Evolutionary conservation across 495 filamentous ascomycete genomes (phyloP).

Genomic region (Halenospora varia): DNA sequence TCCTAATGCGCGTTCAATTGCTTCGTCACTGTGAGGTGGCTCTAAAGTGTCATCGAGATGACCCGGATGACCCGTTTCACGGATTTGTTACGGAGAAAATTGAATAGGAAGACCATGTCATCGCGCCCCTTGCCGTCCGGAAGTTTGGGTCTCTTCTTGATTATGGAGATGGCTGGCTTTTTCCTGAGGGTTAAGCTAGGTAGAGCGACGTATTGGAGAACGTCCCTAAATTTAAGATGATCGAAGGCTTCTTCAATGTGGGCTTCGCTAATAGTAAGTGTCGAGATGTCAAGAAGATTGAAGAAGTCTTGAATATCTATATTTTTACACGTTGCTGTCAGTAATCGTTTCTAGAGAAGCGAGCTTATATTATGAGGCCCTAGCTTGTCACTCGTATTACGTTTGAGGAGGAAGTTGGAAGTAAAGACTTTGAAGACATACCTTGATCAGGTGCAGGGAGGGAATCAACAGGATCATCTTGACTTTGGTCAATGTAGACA

Average conservation of each 20-base stretch:
- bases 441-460: too few species aligned
- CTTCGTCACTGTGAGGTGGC: conserved; percentile 31
- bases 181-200: conserved; percentile 21
- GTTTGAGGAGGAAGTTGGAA: too few species aligned
- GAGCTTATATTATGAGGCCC: too few species aligned
- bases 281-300: conserved; percentile 20
- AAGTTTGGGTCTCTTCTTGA: conserved; percentile 6
- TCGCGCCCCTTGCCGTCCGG: conserved; percentile 21
- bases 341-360: too few species aligned
- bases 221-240: conserved; percentile 29
- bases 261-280: conserved; percentile 13
- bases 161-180: too few species aligned
- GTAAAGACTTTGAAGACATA: too few species aligned
- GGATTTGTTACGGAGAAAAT: conserved; percentile 15
- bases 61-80: conserved; percentile 30
- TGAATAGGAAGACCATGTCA: conserved; percentile 27
- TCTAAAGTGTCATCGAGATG: conserved; percentile 27
- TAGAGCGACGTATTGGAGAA: conserved; percentile 30
- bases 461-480: too few species aligned
- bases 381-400: too few species aligned
- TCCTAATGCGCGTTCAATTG: conserved; percentile 29
- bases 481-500: too few species aligned
- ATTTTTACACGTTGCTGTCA: neutral
- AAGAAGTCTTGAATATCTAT: conserved; percentile 25
- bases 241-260: conserved; percentile 16